A percentile compares a stretch with the other conserved stretches of the same genome.
Conservation (phyloP, 2,329 filamentous ascomycete species). For the Penicillium sp. region DNA sequence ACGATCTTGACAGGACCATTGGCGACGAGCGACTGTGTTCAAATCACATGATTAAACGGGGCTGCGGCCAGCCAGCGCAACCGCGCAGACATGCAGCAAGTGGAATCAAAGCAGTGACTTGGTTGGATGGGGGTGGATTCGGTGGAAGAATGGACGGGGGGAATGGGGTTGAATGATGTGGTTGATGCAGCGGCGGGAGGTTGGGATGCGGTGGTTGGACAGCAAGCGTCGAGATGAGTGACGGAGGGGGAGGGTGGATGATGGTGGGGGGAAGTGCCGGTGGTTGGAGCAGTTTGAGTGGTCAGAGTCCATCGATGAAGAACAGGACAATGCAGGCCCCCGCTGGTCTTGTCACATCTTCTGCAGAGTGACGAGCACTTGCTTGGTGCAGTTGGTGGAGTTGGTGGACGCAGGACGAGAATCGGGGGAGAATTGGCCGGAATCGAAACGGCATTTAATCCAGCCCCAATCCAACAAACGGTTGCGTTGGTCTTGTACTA, state of each 20-base stretch:
- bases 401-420: background rate
- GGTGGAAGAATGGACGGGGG: background rate
- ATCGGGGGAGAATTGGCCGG: background rate
- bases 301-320: background rate
- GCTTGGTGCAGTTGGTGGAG: background rate
- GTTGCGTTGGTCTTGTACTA: background rate
- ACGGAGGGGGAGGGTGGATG: background rate
- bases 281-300: background rate
- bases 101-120: slow-evolving; percentile 25
- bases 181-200: background rate
- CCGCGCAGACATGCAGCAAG: slow-evolving; percentile 35
- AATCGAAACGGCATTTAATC: background rate
- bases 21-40: slow-evolving; percentile 22
- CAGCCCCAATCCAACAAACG: background rate
- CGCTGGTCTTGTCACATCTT: slow-evolving; percentile 4
- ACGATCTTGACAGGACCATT: slow-evolving; percentile 27
- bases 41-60: slow-evolving; percentile 43
- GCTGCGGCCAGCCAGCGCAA: slow-evolving; percentile 38
- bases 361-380: slow-evolving; percentile 2
- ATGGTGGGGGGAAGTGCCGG: background rate
- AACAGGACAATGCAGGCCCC: slow-evolving; percentile 5
- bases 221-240: background rate
- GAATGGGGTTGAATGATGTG: background rate
- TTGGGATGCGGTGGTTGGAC: background rate
- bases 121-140: slow-evolving; percentile 7